Percentiles rank a stretch among this genome's conserved stretches.
Evolutionary conservation across 192 early-diverging fungal genomes (phyloP).

Genomic region (Powellomyces hirtus): DNA sequence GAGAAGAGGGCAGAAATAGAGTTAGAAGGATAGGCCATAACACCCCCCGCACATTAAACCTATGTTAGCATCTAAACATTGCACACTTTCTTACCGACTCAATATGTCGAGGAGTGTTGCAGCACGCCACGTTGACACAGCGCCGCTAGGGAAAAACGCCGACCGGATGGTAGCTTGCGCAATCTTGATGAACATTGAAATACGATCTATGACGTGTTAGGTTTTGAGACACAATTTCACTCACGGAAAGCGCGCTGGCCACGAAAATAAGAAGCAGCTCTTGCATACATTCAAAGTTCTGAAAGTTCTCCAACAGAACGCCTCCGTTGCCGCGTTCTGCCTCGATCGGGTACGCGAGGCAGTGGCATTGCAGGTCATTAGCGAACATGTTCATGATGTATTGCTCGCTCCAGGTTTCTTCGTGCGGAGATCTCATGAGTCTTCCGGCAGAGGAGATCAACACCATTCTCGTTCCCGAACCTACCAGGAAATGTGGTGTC

Average conservation of each 20-base stretch:
- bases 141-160: constrained; percentile 12
- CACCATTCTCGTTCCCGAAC: constrained; percentile 3
- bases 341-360: constrained; percentile 16
- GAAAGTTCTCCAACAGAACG: not conserved
- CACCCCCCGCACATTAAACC: too few relatives aligned
- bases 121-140: constrained; percentile 27
- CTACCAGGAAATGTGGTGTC: constrained; percentile 14
- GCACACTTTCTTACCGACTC: not conserved
- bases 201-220: constrained; percentile 15
- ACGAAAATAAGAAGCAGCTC: too few relatives aligned
- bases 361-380: not conserved
- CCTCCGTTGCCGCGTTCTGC: not conserved
- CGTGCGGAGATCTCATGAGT: constrained; percentile 3
- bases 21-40: too few relatives aligned
- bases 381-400: constrained; percentile 7
- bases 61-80: too few relatives aligned
- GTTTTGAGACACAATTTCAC: too few relatives aligned
- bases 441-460: not conserved
- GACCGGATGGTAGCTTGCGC: not conserved
- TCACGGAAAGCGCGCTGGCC: too few relatives aligned
- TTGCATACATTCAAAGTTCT: constrained; percentile 23
- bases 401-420: constrained; percentile 1
- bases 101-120: constrained; percentile 13
- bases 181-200: constrained; percentile 1
- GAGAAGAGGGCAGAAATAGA: not conserved